Evolutionary conservation across 1,284 basidiomycete species (phyloP).

Genomic region (Sporisorium exsertum): DNA sequence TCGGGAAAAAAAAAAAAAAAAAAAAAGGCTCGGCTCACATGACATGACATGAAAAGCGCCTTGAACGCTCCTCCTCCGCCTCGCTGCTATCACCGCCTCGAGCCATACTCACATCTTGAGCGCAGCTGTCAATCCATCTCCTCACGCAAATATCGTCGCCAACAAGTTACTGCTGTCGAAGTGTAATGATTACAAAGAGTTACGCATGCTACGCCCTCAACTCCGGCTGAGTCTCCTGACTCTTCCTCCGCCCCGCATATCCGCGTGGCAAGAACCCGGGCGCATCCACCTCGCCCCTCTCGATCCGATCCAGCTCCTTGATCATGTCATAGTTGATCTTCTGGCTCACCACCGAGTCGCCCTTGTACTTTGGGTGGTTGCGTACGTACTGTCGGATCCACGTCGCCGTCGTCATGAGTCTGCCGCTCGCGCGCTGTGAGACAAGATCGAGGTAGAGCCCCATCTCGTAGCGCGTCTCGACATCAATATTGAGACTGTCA

Average conservation of each 20-base stretch:
- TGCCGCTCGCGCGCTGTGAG: slow-evolving; percentile 82
- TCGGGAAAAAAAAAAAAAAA: background rate
- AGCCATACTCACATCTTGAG: no score
- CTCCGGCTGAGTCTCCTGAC: slow-evolving; percentile 44
- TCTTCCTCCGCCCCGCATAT: slow-evolving; percentile 54
- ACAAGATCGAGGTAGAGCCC: slow-evolving; percentile 70
- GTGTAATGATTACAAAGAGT: background rate
- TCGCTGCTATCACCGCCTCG: no score
- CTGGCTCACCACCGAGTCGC: slow-evolving; percentile 88
- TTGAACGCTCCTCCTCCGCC: no score
- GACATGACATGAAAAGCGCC: background rate
- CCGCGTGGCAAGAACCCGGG: slow-evolving; percentile 65
- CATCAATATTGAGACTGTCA: slow-evolving; percentile 84
- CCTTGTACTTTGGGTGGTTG: slow-evolving; percentile 87
- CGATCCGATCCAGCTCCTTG: slow-evolving; percentile 87
- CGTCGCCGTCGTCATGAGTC: slow-evolving; percentile 87
- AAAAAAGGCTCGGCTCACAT: slow-evolving; percentile 5
- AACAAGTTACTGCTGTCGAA: no score
- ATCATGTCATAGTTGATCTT: slow-evolving; percentile 96
- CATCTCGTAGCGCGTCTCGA: slow-evolving; percentile 77
- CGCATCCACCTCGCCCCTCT: slow-evolving; percentile 62
- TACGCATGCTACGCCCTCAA: slow-evolving; percentile 21
- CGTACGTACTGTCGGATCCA: slow-evolving; percentile 94
- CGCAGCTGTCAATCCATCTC: no score
- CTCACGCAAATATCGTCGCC: no score